Conservation (phyloP, 306 rosid genomes). For the Quercus aquifolioides region DNA sequence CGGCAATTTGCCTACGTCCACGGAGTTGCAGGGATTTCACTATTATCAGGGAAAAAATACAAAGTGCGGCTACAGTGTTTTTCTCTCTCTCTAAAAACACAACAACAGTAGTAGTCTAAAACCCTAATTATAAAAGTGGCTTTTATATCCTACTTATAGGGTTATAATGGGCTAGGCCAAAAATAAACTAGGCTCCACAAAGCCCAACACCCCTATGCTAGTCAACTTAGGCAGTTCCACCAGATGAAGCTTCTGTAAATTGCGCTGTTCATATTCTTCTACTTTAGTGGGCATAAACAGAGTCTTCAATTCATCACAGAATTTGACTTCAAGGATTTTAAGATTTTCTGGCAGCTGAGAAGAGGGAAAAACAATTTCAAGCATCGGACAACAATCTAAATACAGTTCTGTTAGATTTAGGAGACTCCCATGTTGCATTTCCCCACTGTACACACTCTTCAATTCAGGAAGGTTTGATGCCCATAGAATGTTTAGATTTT, state of each 20-base stretch:
- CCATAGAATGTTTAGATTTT: conserved; percentile 20
- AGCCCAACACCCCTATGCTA: conserved; percentile 11
- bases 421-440: neutral
- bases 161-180: no score
- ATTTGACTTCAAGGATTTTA: conserved; percentile 26
- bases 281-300: neutral
- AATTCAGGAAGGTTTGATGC: conserved; percentile 30
- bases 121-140: no score
- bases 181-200: no score
- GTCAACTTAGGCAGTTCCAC: conserved; percentile 29
- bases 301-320: conserved; percentile 31
- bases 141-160: no score
- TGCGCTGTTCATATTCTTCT: neutral
- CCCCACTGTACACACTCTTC: conserved; percentile 4
- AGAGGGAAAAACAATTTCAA: conserved; percentile 14
- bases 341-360: conserved; percentile 21
- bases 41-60: no score
- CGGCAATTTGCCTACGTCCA: no score
- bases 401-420: conserved; percentile 23
- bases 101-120: no score
- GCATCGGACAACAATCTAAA: conserved; percentile 32
- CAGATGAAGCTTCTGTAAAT: conserved; percentile 10
- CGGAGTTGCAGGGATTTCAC: no score
- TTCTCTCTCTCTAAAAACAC: no score
- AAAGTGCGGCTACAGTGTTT: no score